phyloP scores from a whole-genome alignment of 2,329 filamentous ascomycete genomes.

The Leptographium lundbergii region DNA sequence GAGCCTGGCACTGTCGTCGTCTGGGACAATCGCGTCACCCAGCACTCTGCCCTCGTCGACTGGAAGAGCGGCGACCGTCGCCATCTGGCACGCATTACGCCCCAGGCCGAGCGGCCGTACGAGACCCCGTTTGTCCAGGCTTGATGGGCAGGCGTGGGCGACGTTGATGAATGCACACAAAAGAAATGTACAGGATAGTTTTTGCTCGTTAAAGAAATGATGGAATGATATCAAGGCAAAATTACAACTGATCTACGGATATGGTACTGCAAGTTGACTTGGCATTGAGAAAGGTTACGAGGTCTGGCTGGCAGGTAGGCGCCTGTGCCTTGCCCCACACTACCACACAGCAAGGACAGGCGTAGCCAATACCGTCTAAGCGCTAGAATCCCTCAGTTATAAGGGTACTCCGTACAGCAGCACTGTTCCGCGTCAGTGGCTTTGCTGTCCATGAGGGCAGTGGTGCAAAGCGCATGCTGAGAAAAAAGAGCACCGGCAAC shows the following conservation, averaged over 20 bases:
- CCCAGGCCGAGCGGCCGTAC: constrained; percentile 65
- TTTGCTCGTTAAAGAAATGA: constrained; percentile 1
- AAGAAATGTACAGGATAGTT: not conserved
- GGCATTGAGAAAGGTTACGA: too few relatives aligned
- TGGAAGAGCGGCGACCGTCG: constrained; percentile 70
- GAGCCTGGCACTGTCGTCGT: constrained; percentile 68
- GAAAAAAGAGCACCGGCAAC: not conserved
- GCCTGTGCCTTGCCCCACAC: too few relatives aligned
- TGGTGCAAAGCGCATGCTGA: too few relatives aligned
- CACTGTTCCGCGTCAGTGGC: too few relatives aligned
- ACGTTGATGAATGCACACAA: not conserved
- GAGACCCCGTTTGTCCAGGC: constrained; percentile 46
- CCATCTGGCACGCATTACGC: constrained; percentile 71
- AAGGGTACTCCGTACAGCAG: too few relatives aligned
- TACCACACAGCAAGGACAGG: too few relatives aligned
- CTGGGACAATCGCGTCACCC: constrained; percentile 75
- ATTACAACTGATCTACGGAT: too few relatives aligned
- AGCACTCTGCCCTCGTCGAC: constrained; percentile 68
- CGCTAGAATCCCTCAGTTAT: too few relatives aligned
- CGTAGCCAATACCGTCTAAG: too few relatives aligned
- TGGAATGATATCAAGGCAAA: constrained; percentile 2
- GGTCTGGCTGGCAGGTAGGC: too few relatives aligned
- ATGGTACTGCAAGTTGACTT: too few relatives aligned
- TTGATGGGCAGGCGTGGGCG: not conserved
- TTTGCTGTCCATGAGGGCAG: too few relatives aligned